Evolutionary conservation across 495 filamentous ascomycete species (phyloP), one percentile per base, ranked within the genome.

Genomic region (Lichina pygmaea): DNA sequence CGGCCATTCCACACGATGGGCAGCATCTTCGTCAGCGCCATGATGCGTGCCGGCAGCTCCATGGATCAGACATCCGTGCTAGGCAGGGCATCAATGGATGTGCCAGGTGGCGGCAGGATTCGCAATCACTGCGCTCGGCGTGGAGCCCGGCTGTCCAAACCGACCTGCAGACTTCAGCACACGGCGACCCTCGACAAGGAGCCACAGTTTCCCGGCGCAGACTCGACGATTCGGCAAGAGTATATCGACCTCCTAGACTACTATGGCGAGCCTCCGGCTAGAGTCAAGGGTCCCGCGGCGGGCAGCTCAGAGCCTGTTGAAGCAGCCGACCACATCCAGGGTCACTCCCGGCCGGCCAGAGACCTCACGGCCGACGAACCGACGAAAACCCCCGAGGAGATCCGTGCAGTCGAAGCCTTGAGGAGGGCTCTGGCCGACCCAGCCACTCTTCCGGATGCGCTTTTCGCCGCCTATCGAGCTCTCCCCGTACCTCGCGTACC

Each of bases 401-500:
- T 30, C 24, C 38, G 34, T 13, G 38, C 24, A 7, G 12, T 47
- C 30, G 8, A 32, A 24, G 34, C 16, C 31, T 24, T 47, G 33
- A 15, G 8, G 33, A 7, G 15, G 6, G 24, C 32, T n/a, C 2
- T 47, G 15, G 17, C 34, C 10, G 41, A 38, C 37, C 13, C 32
- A 41, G 8, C 38, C 36, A 41, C 36, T 8, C 38, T 38, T 8
- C 54, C 62, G n/a, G 64, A 66, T 38, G 38, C 46, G 5, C 53
- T 68, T 46, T 65, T 62, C 52, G 52, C 64, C 0, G 36, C 69
- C 6, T 86, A 85, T 58, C 62, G 62, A 51, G 55, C 60, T 9
- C 62, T 84, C 10, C 76, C 76, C 12, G 48, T 54, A 3, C 83
- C 81, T 0, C 73, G 81, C 33, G 64, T 80, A n/a, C 58, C 70